Evolutionary conservation across 2,329 filamentous ascomycete species (phyloP).

Genomic region (Parafenestella ontariensis): DNA sequence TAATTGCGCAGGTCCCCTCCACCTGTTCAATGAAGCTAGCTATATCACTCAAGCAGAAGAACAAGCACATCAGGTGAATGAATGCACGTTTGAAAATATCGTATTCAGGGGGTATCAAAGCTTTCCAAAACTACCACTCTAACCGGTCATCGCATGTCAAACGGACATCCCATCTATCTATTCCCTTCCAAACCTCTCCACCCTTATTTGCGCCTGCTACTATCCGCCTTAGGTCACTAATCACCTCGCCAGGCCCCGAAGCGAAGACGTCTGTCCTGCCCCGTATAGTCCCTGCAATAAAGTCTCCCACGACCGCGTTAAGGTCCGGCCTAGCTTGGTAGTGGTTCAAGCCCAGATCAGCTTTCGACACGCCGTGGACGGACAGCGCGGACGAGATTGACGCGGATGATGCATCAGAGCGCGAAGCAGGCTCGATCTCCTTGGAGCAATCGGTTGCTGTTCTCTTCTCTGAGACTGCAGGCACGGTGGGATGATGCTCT

Average conservation of each 20-base stretch:
- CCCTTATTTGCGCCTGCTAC: slow-evolving; percentile 41
- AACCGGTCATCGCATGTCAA: slow-evolving; percentile 43
- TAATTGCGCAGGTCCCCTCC: no score
- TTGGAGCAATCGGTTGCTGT: slow-evolving; percentile 24
- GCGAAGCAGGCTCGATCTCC: slow-evolving; percentile 29
- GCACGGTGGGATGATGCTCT: slow-evolving; percentile 21
- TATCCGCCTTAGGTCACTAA: slow-evolving; percentile 42
- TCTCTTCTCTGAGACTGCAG: slow-evolving; percentile 27
- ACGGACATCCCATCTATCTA: slow-evolving; percentile 39
- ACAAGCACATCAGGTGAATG: neutral
- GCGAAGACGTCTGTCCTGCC: slow-evolving; percentile 42
- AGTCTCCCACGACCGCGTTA: slow-evolving; percentile 26
- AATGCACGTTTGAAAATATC: neutral
- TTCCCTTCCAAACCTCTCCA: slow-evolving; percentile 42
- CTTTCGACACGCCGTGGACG: slow-evolving; percentile 39
- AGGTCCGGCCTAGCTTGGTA: slow-evolving; percentile 33
- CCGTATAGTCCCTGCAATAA: slow-evolving; percentile 28
- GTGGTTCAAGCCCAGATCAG: slow-evolving; percentile 35
- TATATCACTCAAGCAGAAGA: no score
- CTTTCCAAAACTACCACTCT: slow-evolving; percentile 34
- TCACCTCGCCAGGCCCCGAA: slow-evolving; percentile 41
- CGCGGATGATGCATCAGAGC: slow-evolving; percentile 20
- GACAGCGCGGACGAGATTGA: slow-evolving; percentile 33
- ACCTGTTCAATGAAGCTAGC: no score
- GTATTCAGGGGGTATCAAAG: slow-evolving; percentile 32